Evolutionary conservation across 73 alveolate species (phyloP).

Genomic region (Paramecium biaurelia): DNA sequence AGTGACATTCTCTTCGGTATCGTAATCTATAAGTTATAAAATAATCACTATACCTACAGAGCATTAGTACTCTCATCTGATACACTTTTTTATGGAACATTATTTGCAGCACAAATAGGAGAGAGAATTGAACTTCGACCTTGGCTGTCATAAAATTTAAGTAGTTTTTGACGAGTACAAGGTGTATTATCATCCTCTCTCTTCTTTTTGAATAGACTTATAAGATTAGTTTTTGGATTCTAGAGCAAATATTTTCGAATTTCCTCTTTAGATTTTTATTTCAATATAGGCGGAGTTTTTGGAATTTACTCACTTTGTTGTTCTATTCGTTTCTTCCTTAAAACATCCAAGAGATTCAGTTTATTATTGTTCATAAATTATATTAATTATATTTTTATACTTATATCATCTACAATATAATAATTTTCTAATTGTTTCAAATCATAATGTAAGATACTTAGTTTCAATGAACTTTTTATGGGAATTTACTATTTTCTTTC

Average conservation of each 20-base stretch:
- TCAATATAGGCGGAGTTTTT: neutral
- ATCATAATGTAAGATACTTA: neutral
- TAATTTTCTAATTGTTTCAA: neutral
- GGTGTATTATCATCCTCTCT: slow-evolving; percentile 22
- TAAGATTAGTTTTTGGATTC: neutral
- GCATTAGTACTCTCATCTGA: slow-evolving; percentile 18
- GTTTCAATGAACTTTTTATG: neutral
- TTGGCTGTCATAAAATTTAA: neutral
- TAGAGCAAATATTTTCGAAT: neutral
- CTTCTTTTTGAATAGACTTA: neutral
- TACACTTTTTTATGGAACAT: slow-evolving; percentile 27
- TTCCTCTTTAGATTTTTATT: neutral
- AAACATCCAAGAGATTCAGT: neutral
- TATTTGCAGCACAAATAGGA: neutral
- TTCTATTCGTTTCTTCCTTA: neutral
- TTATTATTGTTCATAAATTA: neutral
- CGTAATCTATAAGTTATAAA: neutral
- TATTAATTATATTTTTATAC: neutral
- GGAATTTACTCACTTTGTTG: neutral
- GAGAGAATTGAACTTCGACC: neutral
- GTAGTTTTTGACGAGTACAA: neutral
- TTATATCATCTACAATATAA: neutral
- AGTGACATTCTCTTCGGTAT: slow-evolving; percentile 15
- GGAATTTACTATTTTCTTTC: neutral
- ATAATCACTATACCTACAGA: neutral